Conservation (phyloP, 495 filamentous ascomycete species). For the Penicillium pulvis region DNA sequence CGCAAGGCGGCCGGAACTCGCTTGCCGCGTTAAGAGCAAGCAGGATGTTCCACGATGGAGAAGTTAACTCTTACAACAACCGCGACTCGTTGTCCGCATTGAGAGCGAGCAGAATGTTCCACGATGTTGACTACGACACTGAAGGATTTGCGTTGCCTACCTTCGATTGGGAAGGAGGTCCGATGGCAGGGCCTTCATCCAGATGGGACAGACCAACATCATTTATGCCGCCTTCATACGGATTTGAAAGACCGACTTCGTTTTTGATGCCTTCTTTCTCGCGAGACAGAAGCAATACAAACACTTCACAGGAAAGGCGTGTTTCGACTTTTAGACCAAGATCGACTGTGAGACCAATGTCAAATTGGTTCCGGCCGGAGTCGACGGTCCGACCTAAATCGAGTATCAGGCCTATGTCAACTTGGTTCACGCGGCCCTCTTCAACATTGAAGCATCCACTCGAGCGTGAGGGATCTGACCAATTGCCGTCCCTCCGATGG, state of each 20-base stretch:
- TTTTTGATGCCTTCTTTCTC: not conserved
- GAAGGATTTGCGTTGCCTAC: not conserved
- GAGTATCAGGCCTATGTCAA: not conserved
- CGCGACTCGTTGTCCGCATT: not conserved
- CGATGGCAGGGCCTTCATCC: not conserved
- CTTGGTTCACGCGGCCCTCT: not conserved
- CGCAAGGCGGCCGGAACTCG: not conserved
- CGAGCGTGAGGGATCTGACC: not conserved
- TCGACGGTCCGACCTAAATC: not conserved
- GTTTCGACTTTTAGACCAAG: not conserved
- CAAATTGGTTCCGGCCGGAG: not conserved
- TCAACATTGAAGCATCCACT: not conserved
- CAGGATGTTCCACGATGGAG: not conserved
- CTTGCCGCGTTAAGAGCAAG: not conserved
- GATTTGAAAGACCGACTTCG: not conserved
- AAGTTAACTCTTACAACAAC: not conserved
- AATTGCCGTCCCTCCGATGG: not conserved
- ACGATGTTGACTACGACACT: not conserved
- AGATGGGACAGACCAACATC: not conserved
- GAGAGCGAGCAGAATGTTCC: not conserved
- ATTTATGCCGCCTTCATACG: not conserved
- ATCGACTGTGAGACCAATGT: not conserved
- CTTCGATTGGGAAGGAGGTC: not conserved
- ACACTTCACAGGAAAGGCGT: not conserved
- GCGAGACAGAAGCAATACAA: not conserved